Conservation (phyloP, 192 early-diverging fungal species). For the Backusella luteola region DNA sequence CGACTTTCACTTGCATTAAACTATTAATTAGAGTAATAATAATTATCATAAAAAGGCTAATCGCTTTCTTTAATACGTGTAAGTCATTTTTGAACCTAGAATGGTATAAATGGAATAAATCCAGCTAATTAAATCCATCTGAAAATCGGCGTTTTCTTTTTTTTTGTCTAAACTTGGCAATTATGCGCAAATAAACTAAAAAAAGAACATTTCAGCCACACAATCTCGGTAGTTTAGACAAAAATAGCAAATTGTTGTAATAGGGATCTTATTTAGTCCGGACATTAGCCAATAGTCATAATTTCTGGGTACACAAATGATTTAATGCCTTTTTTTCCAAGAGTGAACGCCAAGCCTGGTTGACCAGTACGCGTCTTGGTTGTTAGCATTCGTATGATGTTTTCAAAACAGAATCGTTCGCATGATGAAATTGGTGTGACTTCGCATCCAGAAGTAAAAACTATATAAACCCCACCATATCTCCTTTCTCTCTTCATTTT, state of each 20-base stretch:
- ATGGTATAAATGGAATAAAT: not conserved
- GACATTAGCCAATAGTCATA: not conserved
- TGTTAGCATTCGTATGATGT: not conserved
- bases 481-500: not conserved
- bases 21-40: not conserved
- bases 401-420: not conserved
- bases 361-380: not conserved
- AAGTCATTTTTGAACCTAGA: not conserved
- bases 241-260: not conserved
- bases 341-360: not conserved
- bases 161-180: not conserved
- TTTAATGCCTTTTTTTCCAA: not conserved
- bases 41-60: not conserved
- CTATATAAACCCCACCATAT: not conserved
- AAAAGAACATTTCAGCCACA: slow-evolving; percentile 7
- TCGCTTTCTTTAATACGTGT: not conserved
- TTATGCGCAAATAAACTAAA: slow-evolving; percentile 1
- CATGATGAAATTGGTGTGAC: slow-evolving; percentile 2
- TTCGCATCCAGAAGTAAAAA: not conserved
- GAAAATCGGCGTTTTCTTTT: not conserved
- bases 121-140: not conserved
- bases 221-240: not conserved
- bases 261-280: not conserved
- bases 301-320: not conserved
- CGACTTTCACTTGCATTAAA: not conserved